phyloP scores from a whole-genome alignment of 768 basidiomycete genomes.

The Phlebiopsis gigantea region DNA sequence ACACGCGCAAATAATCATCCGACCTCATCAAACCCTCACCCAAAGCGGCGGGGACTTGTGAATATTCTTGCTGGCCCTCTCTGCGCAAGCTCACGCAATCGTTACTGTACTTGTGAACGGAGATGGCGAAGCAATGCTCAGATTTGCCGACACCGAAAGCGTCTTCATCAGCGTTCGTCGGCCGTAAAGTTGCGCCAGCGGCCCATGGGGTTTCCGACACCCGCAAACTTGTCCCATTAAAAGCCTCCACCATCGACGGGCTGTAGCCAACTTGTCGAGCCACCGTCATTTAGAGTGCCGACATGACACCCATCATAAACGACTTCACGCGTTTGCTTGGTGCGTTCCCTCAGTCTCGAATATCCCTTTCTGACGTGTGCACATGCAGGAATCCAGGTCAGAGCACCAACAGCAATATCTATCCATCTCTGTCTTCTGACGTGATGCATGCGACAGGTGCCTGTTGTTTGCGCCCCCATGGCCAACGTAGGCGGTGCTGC shows the following conservation, averaged over 20 bases:
- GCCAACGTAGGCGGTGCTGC: slow-evolving; percentile 59
- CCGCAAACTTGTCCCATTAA: neutral
- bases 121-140: too few relatives aligned
- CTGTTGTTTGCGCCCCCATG: slow-evolving; percentile 68
- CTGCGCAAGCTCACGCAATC: too few relatives aligned
- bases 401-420: neutral
- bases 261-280: neutral
- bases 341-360: slow-evolving; percentile 21
- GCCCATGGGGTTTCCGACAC: neutral
- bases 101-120: too few relatives aligned
- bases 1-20: slow-evolving; percentile 28
- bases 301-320: neutral
- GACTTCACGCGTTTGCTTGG: slow-evolving; percentile 46
- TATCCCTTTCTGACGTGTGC: neutral
- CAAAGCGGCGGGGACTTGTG: neutral
- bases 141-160: neutral
- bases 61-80: too few relatives aligned
- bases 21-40: neutral
- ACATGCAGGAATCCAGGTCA: slow-evolving; percentile 33
- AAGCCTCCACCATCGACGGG: neutral
- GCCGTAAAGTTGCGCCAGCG: neutral
- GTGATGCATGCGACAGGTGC: slow-evolving; percentile 30
- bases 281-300: neutral
- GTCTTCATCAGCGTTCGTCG: neutral
- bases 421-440: neutral